A percentile compares a stretch with the other conserved stretches of the same genome.
Conservation (phyloP, 208 protist species). For the Wallacemonas sp. region DNA sequence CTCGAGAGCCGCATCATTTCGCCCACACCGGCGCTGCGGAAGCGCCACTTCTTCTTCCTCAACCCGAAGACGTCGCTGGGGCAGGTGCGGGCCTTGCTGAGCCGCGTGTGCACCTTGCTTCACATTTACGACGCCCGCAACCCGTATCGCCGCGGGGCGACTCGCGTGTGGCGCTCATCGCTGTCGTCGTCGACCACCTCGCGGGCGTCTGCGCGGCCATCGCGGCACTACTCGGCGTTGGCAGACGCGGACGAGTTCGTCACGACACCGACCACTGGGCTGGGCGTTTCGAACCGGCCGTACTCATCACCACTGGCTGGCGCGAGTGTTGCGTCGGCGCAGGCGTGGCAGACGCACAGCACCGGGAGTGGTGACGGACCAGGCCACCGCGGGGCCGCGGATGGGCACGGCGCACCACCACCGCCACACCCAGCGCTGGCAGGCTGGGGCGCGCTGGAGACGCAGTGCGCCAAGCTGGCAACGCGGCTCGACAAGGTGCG, state of each 20-base stretch:
- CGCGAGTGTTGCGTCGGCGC: neutral
- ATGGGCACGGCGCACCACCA: neutral
- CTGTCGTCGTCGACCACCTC: slow-evolving; percentile 2
- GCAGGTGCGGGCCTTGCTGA: slow-evolving; percentile 13
- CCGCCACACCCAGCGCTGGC: slow-evolving; percentile 5
- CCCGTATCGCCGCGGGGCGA: slow-evolving; percentile 4
- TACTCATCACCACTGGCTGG: slow-evolving; percentile 5
- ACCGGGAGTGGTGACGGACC: neutral
- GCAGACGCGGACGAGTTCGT: no score
- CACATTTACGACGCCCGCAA: slow-evolving; percentile 17
- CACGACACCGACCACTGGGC: no score
- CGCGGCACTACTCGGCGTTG: neutral
- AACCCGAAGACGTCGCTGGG: slow-evolving; percentile 12
- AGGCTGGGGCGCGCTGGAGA: slow-evolving; percentile 7
- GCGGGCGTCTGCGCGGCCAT: neutral
- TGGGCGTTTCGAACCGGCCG: neutral
- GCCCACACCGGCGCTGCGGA: slow-evolving; percentile 9
- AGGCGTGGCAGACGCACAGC: neutral
- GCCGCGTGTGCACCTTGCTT: slow-evolving; percentile 17
- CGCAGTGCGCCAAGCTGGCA: slow-evolving; percentile 11
- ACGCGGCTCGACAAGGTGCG: slow-evolving; percentile 7
- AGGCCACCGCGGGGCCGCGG: no score
- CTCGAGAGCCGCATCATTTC: slow-evolving; percentile 8
- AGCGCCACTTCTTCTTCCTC: slow-evolving; percentile 21
- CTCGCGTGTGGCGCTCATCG: neutral